Evolutionary conservation across 202 grass and related monocot genomes (phyloP).

Genomic region (Musa balbisiana): DNA sequence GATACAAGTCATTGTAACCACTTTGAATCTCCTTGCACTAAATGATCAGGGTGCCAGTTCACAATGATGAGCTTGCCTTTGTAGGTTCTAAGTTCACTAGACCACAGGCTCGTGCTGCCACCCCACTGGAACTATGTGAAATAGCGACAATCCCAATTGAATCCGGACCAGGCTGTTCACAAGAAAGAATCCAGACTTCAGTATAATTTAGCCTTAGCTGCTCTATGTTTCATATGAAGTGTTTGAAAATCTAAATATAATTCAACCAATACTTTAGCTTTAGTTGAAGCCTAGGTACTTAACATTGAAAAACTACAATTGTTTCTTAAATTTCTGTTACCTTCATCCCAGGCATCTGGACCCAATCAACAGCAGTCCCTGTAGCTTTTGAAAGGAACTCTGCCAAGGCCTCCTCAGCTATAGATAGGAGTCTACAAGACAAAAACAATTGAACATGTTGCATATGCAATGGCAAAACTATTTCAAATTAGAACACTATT

Average conservation of each 20-base stretch:
- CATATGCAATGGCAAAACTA: not conserved
- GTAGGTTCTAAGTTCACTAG: constrained; percentile 92
- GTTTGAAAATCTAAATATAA: too few species aligned
- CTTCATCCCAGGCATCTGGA: constrained; percentile 99
- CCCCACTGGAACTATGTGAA: constrained; percentile 81
- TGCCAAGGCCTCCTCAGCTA: constrained; percentile 93
- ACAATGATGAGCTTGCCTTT: constrained; percentile 45
- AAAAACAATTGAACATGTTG: not conserved
- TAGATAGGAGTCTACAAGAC: constrained; percentile 64
- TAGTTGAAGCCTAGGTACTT: not conserved
- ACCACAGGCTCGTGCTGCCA: constrained; percentile 95
- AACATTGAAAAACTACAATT: not conserved
- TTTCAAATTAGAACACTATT: not conserved
- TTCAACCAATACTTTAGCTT: not conserved
- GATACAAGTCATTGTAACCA: not conserved
- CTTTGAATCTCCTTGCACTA: not conserved
- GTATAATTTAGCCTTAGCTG: not conserved
- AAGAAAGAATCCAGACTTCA: constrained; percentile 4
- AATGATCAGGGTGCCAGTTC: not conserved
- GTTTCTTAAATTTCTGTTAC: constrained; percentile 24
- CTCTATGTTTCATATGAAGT: too few species aligned
- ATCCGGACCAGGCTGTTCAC: constrained; percentile 95
- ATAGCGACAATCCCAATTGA: constrained; percentile 94
- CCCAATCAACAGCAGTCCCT: constrained; percentile 99
- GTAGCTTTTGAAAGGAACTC: constrained; percentile 99